Evolutionary conservation across 2,329 filamentous ascomycete genomes (phyloP), one percentile per base, ranked within the genome.

Genomic region (Trichoderma sp.): DNA sequence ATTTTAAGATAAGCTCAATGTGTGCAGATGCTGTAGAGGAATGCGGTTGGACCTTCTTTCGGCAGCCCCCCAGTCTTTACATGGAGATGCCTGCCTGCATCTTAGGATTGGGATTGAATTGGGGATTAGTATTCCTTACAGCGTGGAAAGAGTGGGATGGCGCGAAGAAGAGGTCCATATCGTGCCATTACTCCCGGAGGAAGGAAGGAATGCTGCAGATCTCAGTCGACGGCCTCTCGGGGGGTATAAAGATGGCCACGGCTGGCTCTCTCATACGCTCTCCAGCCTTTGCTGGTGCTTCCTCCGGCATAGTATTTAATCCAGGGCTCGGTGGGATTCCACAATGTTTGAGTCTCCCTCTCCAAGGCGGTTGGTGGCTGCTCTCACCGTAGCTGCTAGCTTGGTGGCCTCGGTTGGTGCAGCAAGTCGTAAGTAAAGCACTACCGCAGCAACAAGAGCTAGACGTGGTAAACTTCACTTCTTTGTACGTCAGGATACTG

Each of bases 201-300:
- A 68, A 68, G 59, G 67, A 68, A 68, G 59, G 67, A 64, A 43
- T 43, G 46, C 24, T 51, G 61, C 54, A 28, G 52, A 66, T 43
- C 51, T 49, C n/a, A 26, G 37, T 52, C 6, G 8, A 46, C 24
- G 52, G 18, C 11, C 26, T 16, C 26, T 51, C 26, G 39, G 24
- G n/a, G 59, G 43, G 39, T 66, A 66, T 59, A 66, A 49, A 58
- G 55, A 66, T 59, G 46, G 30, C 46, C 16, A 32, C 39, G 14
- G 10, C 32, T 64, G 32, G 16, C 18, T 37, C 34, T n/a, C 18
- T 1, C 18, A 18, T 1, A 8, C 39, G 1, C 16, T 51, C 49
- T 26, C 39, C 1, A n/a, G 16, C 28, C 28, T 37, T 46, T 43
- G 56, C 26, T 24, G 58, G 59, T 49, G 66, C 37, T 16, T n/a